Base-by-base conservation (phyloP, 805 yeast species). In the Wickerhamia fluorescens region DNA sequence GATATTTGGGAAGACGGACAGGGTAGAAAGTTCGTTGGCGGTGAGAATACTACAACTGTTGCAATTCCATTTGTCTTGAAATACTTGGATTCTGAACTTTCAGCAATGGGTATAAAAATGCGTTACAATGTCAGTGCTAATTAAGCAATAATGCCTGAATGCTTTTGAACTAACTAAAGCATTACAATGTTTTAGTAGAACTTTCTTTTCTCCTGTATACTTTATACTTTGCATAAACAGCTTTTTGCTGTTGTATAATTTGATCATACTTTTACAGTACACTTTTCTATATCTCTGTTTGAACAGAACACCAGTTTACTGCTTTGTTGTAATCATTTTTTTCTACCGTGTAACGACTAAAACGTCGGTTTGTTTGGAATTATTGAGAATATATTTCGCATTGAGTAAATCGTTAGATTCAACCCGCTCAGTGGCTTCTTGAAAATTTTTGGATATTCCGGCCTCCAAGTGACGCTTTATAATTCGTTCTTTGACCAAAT, bases 1-100 rank as follows among this genome's bases (percentile, higher is more conserved):
- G 85, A 80, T 34, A 73, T 82, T 24, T 92, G 98, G 98, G 96
- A 92, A 63, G 98, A 92, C 53, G 97, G 96, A 12, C 87, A 80
- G 45, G 97, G 98, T 29, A 80, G 75, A 51, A 78, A 80, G 52
- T 89, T 81, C 53, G 77, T 76, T 33, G 98, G 98, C 30, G 98
- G 98, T 50, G 78, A 74, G 36, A 72, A 92, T 37, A 86, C 96
- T n/a, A 81, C 96, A 3, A 82, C 95, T 1, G 92, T 92, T 41
- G 96, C 96, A 25, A 81, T 92, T 53, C 98, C 98, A 33, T 92
- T 88, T 53, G 98, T 92, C 19, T 73, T 92, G 70, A 83, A 88
- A 53, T 92, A 89, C 53, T 68, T 92, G 53, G 97, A 92, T 49
- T 84, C 95, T 19, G 98, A 92, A 58, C 71, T 92, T 44, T 76